Conservation (phyloP, 78 protist species). For the Guillardia theta region DNA sequence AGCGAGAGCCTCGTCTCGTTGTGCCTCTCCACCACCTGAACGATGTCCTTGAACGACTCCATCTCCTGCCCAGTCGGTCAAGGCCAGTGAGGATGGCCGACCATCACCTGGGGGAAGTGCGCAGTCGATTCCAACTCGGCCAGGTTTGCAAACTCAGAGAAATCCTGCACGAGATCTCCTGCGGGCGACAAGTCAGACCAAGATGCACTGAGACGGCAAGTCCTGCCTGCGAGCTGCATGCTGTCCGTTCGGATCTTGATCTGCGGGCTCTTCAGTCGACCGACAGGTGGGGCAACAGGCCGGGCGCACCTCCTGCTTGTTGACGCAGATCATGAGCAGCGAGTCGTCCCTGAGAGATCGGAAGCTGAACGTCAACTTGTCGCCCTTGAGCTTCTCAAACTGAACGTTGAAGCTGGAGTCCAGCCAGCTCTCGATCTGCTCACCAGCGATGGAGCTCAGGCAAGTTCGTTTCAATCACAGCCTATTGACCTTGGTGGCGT, state of each 20-base stretch:
- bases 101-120: neutral
- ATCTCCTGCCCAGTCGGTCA: neutral
- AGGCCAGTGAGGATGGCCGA: neutral
- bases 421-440: neutral
- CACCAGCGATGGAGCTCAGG: too few species aligned
- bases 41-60: neutral
- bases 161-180: neutral
- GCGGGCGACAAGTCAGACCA: neutral
- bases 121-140: neutral
- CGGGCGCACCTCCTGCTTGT: neutral
- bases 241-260: neutral
- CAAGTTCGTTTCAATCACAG: too few species aligned
- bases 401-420: neutral
- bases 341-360: neutral
- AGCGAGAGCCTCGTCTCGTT: constrained; percentile 16
- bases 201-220: neutral
- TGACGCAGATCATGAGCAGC: neutral
- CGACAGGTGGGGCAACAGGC: neutral
- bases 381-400: neutral
- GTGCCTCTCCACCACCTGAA: neutral
- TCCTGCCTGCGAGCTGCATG: neutral
- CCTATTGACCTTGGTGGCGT: neutral
- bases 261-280: neutral
- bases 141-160: neutral
- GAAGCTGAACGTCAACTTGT: neutral